Base-by-base conservation (phyloP, 371 early-diverging fungal species). In the Chytridiales sp. region DNA sequence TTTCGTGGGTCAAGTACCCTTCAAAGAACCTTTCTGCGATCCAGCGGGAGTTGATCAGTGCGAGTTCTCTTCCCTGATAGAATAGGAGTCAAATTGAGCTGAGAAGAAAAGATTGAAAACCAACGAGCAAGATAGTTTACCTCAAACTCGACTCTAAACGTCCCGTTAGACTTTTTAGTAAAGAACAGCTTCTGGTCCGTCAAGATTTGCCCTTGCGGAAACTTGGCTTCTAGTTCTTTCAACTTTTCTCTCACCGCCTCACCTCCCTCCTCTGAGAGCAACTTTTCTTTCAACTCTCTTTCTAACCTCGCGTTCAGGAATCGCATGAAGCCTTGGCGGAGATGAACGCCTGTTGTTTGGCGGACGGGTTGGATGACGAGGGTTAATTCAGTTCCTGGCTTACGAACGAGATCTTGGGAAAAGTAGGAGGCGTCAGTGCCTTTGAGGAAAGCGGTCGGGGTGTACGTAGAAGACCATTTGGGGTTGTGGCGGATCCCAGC, bases 21-120 rank as follows among this genome's bases (percentile, higher is more conserved):
- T 85, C 79, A 36, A 87, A 64, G 53, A 89, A 77, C 40, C 80
- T 77, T 27, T 80, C 77, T 2, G 85, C 78, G 4, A 89, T 44
- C 89, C 87, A 87, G 1, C 59, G 46, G 54, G 81, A 82, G 13
- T 74, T 54, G 1, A 84, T 76, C 0, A 68, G 73, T 19, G 84
- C 86, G 26, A 79, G 57, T 15, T 77, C 73, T 47, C 71, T 76
- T 11, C 82, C 84, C 81, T 86, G 62, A n/a, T 3, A 46, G 36
- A 29, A n/a, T 24, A 15, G 22, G 21, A 51, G 47, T 0, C 34
- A 17, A 17, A 50, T 35, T 36, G 42, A 13, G 27, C 15, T 57
- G 30, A 24, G 52, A 46, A 55, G n/a, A 61, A 56, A 46, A 40
- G 9, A 6, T 6, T 34, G 8, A 19, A 50, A 60, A 38, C 22